phyloP scores from a whole-genome alignment of 2,329 filamentous ascomycete genomes.

The Verticillium alfalfae region DNA sequence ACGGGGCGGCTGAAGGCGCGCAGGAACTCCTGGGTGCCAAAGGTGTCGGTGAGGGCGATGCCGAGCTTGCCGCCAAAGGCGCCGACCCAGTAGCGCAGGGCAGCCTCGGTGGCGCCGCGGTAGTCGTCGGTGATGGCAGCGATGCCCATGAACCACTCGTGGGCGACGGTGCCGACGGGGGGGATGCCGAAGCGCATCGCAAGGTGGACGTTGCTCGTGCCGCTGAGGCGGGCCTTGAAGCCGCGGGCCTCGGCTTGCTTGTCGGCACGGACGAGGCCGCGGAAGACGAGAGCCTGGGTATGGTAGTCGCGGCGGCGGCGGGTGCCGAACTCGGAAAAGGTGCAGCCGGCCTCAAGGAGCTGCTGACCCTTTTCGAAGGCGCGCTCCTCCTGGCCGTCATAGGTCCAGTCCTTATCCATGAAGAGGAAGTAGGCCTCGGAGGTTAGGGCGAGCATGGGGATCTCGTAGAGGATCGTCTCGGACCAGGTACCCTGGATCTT shows the following conservation, averaged over 20 bases:
- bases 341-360: constrained; percentile 76
- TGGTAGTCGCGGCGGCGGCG: constrained; percentile 87
- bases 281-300: constrained; percentile 87
- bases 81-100: constrained; percentile 80
- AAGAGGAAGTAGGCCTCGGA: constrained; percentile 98
- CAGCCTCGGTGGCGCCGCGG: constrained; percentile 74
- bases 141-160: constrained; percentile 99
- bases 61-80: constrained; percentile 83
- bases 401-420: constrained; percentile 87
- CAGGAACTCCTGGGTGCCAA: constrained; percentile 86
- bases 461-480: constrained; percentile 96
- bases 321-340: constrained; percentile 91
- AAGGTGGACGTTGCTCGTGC: constrained; percentile 95
- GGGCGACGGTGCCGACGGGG: constrained; percentile 83
- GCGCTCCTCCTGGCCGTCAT: constrained; percentile 79
- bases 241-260: constrained; percentile 62
- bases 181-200: constrained; percentile 86
- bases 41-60: constrained; percentile 93
- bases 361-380: constrained; percentile 75
- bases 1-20: constrained; percentile 70
- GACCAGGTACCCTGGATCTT: constrained; percentile 79
- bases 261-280: constrained; percentile 74
- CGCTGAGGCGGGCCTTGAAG: constrained; percentile 68
- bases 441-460: constrained; percentile 83
- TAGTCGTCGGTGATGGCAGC: constrained; percentile 89